A percentile compares a stretch with the other conserved stretches of the same genome.
These are phyloP conservation scores for Raphidocelis subcapitata DNA, from an alignment of 139 green algal species.

Conservation along the genomic window DNA sequence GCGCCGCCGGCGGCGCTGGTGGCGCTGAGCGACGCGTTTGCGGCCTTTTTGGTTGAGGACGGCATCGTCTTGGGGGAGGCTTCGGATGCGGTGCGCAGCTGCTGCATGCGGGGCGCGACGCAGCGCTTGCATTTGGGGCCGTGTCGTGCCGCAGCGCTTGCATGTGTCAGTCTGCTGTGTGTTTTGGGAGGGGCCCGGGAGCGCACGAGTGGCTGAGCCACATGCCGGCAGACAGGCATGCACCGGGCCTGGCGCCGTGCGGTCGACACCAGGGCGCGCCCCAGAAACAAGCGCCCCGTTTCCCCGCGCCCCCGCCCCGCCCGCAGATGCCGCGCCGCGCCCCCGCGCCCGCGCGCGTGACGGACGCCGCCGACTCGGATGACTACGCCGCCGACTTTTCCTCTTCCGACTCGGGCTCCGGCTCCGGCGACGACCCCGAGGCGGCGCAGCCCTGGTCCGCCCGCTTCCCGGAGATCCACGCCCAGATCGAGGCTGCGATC, in stretches of 20 bases:
- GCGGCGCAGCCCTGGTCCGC: conserved; percentile 16
- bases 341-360: conserved; percentile 4
- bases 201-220: too few relatives aligned
- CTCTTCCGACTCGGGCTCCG: background rate
- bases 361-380: conserved; percentile 17
- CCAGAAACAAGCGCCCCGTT: too few relatives aligned
- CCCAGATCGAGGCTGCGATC: conserved; percentile 57
- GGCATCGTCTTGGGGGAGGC: conserved; percentile 51
- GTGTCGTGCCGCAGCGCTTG: too few relatives aligned
- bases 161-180: too few relatives aligned
- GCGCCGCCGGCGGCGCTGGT: conserved; percentile 44
- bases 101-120: background rate
- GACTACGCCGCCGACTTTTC: conserved; percentile 11
- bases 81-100: conserved; percentile 42
- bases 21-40: conserved; percentile 45
- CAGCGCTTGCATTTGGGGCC: too few relatives aligned
- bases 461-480: conserved; percentile 39
- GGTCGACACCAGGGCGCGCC: too few relatives aligned
- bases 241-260: too few relatives aligned
- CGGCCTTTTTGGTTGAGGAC: conserved; percentile 65
- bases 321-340: conserved; percentile 23
- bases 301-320: background rate
- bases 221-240: too few relatives aligned
- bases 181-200: too few relatives aligned
- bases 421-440: background rate